Evolutionary conservation across 768 basidiomycete genomes (phyloP), one percentile per base, ranked within the genome.

Genomic region (Mycena galopus): DNA sequence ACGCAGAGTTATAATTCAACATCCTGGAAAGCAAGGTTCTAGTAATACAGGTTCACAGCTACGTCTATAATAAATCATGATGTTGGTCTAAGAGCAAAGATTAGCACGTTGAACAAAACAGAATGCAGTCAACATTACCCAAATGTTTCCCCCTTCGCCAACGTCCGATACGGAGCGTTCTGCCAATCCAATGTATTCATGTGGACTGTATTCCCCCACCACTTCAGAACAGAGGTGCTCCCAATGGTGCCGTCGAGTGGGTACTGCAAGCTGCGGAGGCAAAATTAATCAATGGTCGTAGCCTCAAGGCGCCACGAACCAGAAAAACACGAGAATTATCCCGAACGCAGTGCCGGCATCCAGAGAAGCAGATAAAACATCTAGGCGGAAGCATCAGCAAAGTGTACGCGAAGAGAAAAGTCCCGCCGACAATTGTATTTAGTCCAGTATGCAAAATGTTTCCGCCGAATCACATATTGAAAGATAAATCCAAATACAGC

Each of bases 401-500:
- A 2, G 29, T 33, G 19, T 47, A 23, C 53, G 7, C 30, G 9
- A 57, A 16, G 32, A 53, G 47, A n/a, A 29, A 27, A n/a, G 6
- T 7, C 11, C 4, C 78, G 35, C 11, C 84, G 74, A 93, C 92
- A 93, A 74, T 93, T 93, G 80, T 93, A 93, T 80, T 94, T 93
- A 23, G 92, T 88, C 93, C 92, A 93, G 83, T 89, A 93, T 8
- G 88, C 82, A 78, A 94, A 94, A 77, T 91, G 84, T 72, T 87
- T 87, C 80, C 90, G 83, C 73, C 93, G 86, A 42, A 93, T 85
- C n/a, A 91, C 75, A 77, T 86, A 93, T 75, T 94, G 94, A 83
- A 96, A 96, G 30, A 94, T 81, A 78, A 95, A 95, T 21, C 91
- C 90, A 32, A 92, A 85, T 62, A 90, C 82, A 78, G 92, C 89